Evolutionary conservation across 352 stramenopile species (phyloP).

Genomic region (Phytophthora tubulina): DNA sequence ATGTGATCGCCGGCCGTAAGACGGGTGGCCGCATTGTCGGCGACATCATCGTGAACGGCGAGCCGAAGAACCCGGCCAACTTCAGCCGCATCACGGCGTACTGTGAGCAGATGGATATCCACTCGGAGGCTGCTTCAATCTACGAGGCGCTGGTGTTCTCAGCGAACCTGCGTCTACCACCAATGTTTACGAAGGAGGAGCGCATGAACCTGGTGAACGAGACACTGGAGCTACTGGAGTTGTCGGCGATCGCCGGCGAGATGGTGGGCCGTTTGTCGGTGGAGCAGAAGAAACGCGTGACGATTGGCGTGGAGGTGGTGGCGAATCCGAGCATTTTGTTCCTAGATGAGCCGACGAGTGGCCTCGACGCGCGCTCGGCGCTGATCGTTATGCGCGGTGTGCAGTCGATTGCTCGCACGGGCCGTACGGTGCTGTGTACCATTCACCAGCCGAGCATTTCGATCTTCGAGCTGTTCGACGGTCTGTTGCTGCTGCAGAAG

Average conservation of each 20-base stretch:
- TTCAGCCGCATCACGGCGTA: conserved; percentile 78
- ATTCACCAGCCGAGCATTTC: conserved; percentile 75
- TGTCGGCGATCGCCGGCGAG: conserved; percentile 49
- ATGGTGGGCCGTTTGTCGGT: conserved; percentile 71
- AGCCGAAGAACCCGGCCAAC: conserved; percentile 78
- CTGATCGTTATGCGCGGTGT: conserved; percentile 90
- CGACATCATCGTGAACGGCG: conserved; percentile 91
- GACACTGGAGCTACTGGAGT: conserved; percentile 66
- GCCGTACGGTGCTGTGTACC: conserved; percentile 89
- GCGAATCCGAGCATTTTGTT: conserved; percentile 95
- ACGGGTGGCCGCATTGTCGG: conserved; percentile 74
- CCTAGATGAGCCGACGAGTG: conserved; percentile 93
- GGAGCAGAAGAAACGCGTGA: conserved; percentile 94
- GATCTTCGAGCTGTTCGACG: conserved; percentile 95
- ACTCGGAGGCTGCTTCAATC: conserved; percentile 89
- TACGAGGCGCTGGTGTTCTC: conserved; percentile 93
- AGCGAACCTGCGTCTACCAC: conserved; percentile 83
- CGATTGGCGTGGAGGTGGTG: conserved; percentile 94
- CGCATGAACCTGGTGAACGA: conserved; percentile 63
- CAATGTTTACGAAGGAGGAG: conserved; percentile 48
- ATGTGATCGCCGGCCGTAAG: conserved; percentile 70
- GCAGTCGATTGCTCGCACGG: conserved; percentile 82
- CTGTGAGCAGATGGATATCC: conserved; percentile 90
- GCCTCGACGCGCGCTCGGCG: conserved; percentile 89
- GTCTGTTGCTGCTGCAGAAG: conserved; percentile 88